Evolutionary conservation across 371 early-diverging fungal species (phyloP).

Genomic region (Smittium culicis): DNA sequence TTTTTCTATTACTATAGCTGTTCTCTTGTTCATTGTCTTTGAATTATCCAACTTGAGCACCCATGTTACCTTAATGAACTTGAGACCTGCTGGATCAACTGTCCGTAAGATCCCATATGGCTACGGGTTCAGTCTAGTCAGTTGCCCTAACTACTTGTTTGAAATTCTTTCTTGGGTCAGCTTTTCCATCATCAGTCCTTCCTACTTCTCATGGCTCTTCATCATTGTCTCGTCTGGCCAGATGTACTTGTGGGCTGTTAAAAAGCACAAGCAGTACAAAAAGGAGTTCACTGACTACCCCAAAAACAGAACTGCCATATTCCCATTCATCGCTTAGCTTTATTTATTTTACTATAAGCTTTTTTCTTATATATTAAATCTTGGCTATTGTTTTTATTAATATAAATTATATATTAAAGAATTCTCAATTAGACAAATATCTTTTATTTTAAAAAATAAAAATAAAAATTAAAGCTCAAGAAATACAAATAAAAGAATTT

Average conservation of each 20-base stretch:
- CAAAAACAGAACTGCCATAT: conserved; percentile 68
- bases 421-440: too few species aligned
- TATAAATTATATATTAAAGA: too few species aligned
- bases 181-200: conserved; percentile 57
- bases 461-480: too few species aligned
- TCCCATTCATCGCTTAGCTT: conserved; percentile 67
- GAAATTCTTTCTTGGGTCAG: conserved; percentile 77
- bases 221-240: conserved; percentile 65
- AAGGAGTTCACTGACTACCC: conserved; percentile 90
- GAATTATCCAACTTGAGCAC: conserved; percentile 74
- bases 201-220: conserved; percentile 55
- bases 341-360: neutral
- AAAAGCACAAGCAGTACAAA: conserved; percentile 83
- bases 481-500: too few species aligned
- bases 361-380: too few species aligned
- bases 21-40: conserved; percentile 40
- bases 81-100: conserved; percentile 82
- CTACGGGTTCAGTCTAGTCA: conserved; percentile 83
- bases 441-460: too few species aligned
- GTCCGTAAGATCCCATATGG: conserved; percentile 83
- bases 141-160: conserved; percentile 87
- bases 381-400: too few species aligned
- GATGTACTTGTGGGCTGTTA: conserved; percentile 92
- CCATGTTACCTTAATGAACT: conserved; percentile 75
- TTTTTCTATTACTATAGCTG: conserved; percentile 16